Evolutionary conservation across 129 eudicot species (phyloP).

Genomic region (Flaveria sonorensis): DNA sequence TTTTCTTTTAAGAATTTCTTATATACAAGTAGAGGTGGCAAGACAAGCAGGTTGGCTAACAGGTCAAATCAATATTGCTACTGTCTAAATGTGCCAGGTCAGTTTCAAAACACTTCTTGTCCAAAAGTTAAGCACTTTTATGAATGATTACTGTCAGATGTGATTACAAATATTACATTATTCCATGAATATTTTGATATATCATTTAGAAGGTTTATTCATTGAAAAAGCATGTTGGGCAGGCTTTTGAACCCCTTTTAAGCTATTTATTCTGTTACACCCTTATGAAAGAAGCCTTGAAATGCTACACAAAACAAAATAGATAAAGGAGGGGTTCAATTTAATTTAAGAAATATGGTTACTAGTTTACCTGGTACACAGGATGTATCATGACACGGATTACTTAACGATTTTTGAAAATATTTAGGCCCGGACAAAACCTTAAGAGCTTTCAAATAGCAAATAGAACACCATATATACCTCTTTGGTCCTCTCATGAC

Average conservation of each 20-base stretch:
- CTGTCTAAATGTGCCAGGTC: neutral
- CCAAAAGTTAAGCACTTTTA: neutral
- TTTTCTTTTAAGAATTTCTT: neutral
- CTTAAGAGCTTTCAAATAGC: neutral
- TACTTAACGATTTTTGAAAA: neutral
- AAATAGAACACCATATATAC: constrained; percentile 37
- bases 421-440: neutral
- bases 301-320: neutral
- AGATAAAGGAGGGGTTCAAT: neutral
- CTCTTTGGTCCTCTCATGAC: constrained; percentile 95
- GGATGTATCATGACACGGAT: neutral
- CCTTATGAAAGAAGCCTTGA: neutral
- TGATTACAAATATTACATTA: neutral
- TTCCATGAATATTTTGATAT: neutral
- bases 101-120: constrained; percentile 1
- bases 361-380: neutral
- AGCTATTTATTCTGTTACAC: neutral
- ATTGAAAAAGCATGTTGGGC: neutral
- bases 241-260: neutral
- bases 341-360: neutral
- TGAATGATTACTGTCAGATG: neutral
- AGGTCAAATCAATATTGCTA: neutral
- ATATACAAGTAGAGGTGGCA: neutral
- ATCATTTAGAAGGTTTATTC: neutral
- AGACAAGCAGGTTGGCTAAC: no score